phyloP scores from a whole-genome alignment of 306 rosid species.

The Hippophae tibetana region DNA sequence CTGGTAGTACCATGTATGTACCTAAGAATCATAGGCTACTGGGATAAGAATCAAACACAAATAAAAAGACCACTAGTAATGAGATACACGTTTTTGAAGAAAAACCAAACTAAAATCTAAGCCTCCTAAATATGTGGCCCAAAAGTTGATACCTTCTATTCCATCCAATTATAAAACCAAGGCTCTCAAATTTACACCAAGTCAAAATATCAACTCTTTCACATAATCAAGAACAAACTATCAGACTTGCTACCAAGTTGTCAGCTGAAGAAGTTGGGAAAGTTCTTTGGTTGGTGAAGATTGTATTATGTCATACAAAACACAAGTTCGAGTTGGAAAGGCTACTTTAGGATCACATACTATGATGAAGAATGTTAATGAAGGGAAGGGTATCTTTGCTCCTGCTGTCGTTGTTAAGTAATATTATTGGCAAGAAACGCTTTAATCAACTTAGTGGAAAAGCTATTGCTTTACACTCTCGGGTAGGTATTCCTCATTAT shows the following conservation, averaged over 20 bases:
- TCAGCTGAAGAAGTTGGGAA: conserved; percentile 32
- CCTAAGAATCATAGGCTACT: no score
- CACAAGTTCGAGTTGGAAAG: conserved; percentile 50
- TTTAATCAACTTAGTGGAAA: conserved; percentile 94
- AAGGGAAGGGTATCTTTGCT: conserved; percentile 92
- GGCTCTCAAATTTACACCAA: conserved; percentile 56
- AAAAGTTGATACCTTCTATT: conserved; percentile 19
- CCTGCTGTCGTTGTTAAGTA: conserved; percentile 69
- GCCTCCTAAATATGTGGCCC: conserved; percentile 43
- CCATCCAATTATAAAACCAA: conserved; percentile 40
- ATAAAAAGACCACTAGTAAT: no score
- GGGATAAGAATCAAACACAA: no score
- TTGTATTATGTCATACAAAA: conserved; percentile 29
- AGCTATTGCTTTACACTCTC: conserved; percentile 96
- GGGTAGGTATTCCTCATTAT: conserved; percentile 29
- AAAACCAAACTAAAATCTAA: conserved; percentile 18
- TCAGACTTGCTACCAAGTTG: conserved; percentile 1
- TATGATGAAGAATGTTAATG: conserved; percentile 91
- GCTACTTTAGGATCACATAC: conserved; percentile 45
- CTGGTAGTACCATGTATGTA: no score
- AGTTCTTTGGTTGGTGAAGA: conserved; percentile 66
- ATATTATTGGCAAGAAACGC: conserved; percentile 76
- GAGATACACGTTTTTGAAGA: no score
- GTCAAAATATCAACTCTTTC: conserved; percentile 43
- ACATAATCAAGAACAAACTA: conserved; percentile 20